A percentile compares a stretch with the other conserved stretches of the same genome.
Evolutionary conservation across 2,329 filamentous ascomycete species (phyloP).

Genomic region (Harringtonia aguacate): DNA sequence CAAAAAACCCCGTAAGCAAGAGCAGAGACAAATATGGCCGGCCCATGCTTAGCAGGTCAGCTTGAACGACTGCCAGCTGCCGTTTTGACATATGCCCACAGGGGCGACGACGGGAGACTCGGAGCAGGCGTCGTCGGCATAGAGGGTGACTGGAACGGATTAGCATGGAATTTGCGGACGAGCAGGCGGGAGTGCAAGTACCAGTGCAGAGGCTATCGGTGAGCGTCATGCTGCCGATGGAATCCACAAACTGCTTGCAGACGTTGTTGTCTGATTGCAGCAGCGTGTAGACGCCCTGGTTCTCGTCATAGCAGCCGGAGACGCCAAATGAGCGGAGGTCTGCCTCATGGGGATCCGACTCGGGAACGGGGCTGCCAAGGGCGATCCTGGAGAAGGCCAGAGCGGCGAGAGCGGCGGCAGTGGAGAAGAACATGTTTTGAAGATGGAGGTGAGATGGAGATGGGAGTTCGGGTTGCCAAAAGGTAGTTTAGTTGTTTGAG

Average conservation of each 20-base stretch:
- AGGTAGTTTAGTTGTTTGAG: no score
- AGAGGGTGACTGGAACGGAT: conserved; percentile 6
- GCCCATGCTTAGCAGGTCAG: conserved; percentile 9
- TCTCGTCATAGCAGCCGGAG: conserved; percentile 9
- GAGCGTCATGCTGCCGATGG: conserved; percentile 8
- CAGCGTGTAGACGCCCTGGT: conserved; percentile 13
- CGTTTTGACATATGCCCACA: conserved; percentile 5
- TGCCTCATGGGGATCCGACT: conserved; percentile 7
- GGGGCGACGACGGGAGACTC: not conserved
- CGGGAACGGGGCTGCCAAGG: not conserved
- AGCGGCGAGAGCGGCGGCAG: not conserved
- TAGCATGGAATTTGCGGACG: not conserved
- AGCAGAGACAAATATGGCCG: no score
- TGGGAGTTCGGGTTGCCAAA: not conserved
- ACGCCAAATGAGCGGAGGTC: conserved; percentile 12
- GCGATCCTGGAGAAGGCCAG: not conserved
- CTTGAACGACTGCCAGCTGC: conserved; percentile 9
- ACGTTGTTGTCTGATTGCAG: conserved; percentile 1
- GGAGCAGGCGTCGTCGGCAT: conserved; percentile 3
- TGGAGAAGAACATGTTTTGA: conserved; percentile 7
- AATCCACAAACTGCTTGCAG: conserved; percentile 6
- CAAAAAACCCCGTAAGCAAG: not conserved
- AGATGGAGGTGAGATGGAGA: not conserved
- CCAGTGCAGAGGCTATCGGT: conserved; percentile 6
- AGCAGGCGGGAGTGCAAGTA: not conserved